Evolutionary conservation across 495 filamentous ascomycete species (phyloP).

Genomic region (Penicillium pulvis): DNA sequence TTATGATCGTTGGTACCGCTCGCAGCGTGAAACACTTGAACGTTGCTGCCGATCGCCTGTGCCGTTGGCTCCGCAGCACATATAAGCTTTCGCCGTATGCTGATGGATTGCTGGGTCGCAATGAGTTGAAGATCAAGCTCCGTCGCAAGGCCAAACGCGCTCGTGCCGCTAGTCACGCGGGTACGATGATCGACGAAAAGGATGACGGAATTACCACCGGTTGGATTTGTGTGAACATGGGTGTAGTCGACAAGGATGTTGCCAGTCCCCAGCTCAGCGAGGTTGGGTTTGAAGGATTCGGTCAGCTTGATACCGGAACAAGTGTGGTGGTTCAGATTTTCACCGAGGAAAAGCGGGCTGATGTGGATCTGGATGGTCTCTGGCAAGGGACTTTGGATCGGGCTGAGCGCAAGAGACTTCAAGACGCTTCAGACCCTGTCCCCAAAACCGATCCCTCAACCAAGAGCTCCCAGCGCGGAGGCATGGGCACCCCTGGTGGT

Average conservation of each 20-base stretch:
- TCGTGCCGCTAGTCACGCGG: constrained; percentile 66
- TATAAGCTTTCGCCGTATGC: constrained; percentile 73
- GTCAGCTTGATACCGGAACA: constrained; percentile 53
- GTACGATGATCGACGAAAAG: constrained; percentile 47
- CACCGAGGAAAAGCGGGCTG: constrained; percentile 79
- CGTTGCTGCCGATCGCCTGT: constrained; percentile 85
- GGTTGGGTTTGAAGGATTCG: constrained; percentile 70
- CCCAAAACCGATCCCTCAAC: constrained; percentile 19
- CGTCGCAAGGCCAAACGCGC: constrained; percentile 77
- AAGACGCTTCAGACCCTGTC: constrained; percentile 15
- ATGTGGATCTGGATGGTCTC: constrained; percentile 79
- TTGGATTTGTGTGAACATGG: constrained; percentile 94
- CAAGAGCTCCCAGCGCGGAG: constrained; percentile 18
- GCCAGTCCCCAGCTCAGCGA: constrained; percentile 39
- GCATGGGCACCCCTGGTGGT: constrained; percentile 16
- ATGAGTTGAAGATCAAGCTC: constrained; percentile 87
- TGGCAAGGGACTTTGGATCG: constrained; percentile 63
- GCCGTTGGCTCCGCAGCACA: constrained; percentile 77
- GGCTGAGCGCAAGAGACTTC: constrained; percentile 35
- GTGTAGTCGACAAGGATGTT: constrained; percentile 59
- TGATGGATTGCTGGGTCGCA: constrained; percentile 85
- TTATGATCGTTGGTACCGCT: constrained; percentile 94
- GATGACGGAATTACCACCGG: constrained; percentile 87
- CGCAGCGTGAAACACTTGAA: constrained; percentile 92
- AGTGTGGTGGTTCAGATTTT: constrained; percentile 89